Evolutionary conservation across 2,329 filamentous ascomycete species (phyloP).

Genomic region (Arachnomyces sp.): DNA sequence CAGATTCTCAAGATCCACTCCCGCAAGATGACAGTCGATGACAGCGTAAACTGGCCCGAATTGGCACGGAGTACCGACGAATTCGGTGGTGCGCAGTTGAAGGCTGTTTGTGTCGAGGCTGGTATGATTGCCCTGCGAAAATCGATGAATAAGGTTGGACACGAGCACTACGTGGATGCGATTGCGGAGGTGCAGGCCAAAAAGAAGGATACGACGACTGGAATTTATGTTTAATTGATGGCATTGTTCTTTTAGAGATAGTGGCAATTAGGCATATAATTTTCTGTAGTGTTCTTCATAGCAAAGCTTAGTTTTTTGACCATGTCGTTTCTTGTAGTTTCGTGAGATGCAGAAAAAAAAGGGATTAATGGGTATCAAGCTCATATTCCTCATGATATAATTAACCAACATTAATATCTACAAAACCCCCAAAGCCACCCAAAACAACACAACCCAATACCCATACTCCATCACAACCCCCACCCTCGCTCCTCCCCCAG

Average conservation of each 20-base stretch:
- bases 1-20: conserved; percentile 98
- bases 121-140: conserved; percentile 96
- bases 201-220: conserved; percentile 70
- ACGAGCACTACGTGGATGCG: conserved; percentile 98
- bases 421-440: too few relatives aligned
- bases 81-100: conserved; percentile 94
- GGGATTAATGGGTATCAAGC: too few relatives aligned
- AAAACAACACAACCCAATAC: too few relatives aligned
- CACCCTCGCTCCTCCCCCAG: too few relatives aligned
- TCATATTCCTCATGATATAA: too few relatives aligned
- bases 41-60: conserved; percentile 90
- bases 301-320: conserved; percentile 1
- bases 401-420: too few relatives aligned
- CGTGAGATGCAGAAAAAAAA: too few relatives aligned
- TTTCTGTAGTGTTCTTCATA: conserved; percentile 9
- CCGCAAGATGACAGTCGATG: conserved; percentile 94
- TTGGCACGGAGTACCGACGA: conserved; percentile 94
- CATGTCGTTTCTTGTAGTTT: too few relatives aligned
- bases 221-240: conserved; percentile 33
- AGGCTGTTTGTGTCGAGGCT: conserved; percentile 96
- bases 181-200: conserved; percentile 82
- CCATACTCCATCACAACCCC: too few relatives aligned
- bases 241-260: conserved; percentile 1
- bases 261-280: conserved; percentile 1
- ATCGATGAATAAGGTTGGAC: conserved; percentile 91